Conservation (phyloP, 305 asterid species). For the Solanum hybrid region DNA sequence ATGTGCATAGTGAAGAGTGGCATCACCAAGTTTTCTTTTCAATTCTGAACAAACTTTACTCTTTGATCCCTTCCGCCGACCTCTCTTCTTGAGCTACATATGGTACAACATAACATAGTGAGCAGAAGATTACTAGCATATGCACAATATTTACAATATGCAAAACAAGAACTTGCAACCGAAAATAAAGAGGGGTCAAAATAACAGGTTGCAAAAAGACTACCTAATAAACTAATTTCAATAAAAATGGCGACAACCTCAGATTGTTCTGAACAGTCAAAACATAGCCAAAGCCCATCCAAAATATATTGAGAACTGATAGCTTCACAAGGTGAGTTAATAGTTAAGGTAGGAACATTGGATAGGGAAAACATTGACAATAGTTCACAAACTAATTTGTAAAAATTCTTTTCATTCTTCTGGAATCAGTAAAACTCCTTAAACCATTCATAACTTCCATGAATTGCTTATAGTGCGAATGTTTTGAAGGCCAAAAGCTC, state of each 20-base stretch:
- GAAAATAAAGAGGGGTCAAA: not conserved
- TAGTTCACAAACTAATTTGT: not conserved
- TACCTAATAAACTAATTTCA: not conserved
- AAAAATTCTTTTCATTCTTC: not conserved
- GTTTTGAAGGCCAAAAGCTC: not conserved
- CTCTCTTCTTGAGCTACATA: slow-evolving; percentile 42
- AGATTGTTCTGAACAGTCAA: not conserved
- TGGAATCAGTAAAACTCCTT: not conserved
- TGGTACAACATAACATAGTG: slow-evolving; percentile 3
- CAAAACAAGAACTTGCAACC: not conserved
- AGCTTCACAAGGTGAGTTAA: not conserved
- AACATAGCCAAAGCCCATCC: not conserved
- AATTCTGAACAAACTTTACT: slow-evolving; percentile 52
- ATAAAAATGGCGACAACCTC: not conserved
- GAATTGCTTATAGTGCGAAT: not conserved
- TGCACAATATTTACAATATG: not conserved
- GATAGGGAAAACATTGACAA: not conserved
- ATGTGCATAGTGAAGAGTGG: slow-evolving; percentile 60
- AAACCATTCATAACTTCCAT: not conserved
- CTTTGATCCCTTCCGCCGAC: slow-evolving; percentile 60
- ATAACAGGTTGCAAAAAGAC: not conserved
- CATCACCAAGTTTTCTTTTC: slow-evolving; percentile 68
- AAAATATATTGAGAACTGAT: not conserved
- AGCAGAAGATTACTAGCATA: not conserved
- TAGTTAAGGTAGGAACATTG: not conserved